Evolutionary conservation across 2,329 filamentous ascomycete genomes (phyloP).

Genomic region (Fusarium buxicola): DNA sequence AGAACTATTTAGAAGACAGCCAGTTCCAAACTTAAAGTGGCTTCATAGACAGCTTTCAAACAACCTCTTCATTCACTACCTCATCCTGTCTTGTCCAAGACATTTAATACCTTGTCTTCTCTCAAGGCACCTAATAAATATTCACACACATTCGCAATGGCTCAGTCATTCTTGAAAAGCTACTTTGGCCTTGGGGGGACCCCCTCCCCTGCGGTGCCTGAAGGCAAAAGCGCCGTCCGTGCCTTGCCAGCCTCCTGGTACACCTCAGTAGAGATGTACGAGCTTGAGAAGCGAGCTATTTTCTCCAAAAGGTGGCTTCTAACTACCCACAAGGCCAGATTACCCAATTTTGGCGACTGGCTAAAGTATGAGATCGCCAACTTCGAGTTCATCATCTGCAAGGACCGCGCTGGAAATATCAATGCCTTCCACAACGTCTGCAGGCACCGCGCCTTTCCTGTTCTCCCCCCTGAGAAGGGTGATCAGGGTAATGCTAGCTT

Average conservation of each 20-base stretch:
- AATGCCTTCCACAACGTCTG: constrained; percentile 73
- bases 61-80: constrained; percentile 10
- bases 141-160: constrained; percentile 37
- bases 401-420: constrained; percentile 63
- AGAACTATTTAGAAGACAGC: constrained; percentile 40
- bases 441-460: constrained; percentile 69
- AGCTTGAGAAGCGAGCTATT: constrained; percentile 67
- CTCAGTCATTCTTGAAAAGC: constrained; percentile 48
- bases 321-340: constrained; percentile 63
- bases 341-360: constrained; percentile 66
- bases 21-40: constrained; percentile 30
- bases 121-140: constrained; percentile 13
- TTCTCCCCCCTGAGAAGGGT: constrained; percentile 57
- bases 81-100: constrained; percentile 4
- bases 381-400: constrained; percentile 65
- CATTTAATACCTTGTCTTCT: constrained; percentile 12
- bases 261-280: constrained; percentile 63
- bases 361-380: constrained; percentile 66
- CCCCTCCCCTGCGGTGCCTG: constrained; percentile 22
- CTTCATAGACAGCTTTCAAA: constrained; percentile 29
- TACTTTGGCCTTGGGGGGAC: constrained; percentile 54
- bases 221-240: constrained; percentile 43
- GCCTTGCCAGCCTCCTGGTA: constrained; percentile 65
- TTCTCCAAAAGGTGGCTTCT: constrained; percentile 69
- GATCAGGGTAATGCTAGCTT: constrained; percentile 63